Evolutionary conservation across 306 rosid genomes (phyloP), one percentile per base, ranked within the genome.

Genomic region (Quillaja saponaria): DNA sequence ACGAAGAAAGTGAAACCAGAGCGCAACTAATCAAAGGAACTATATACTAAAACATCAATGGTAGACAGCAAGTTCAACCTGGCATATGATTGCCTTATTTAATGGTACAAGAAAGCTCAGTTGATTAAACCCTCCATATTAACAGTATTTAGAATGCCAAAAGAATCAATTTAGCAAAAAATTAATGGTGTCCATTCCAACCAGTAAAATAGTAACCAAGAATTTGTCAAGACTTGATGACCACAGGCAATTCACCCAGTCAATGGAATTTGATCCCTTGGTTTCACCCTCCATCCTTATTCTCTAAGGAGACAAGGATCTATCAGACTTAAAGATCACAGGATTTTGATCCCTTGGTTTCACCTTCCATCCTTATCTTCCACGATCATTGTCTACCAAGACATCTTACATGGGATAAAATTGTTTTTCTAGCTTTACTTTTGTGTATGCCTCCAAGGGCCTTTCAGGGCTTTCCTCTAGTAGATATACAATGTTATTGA

Each of bases 1-100:
- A 20, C 61, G 66, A 31, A 5, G 34, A n/a, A 38, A 44, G 47
- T 37, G 55, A 57, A 47, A 64, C 55, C 31, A 13, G 18, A n/a
- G 72, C 64, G 76, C 52, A 55, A 59, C 16, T 64, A 58, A 64
- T 46, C 25, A 35, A 57, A 47, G 66, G 11, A 47, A 12, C 39
- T 19, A 48, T 58, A 69, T 31, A 60, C 37, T 62, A 34, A 34
- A 42, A 67, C 65, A 74, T 67, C 58, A 57, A 67, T 49, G 46
- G 45, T 25, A 45, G 31, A 54, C 52, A 34, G 55, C 47, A 60
- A 25, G 25, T 37, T 38, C 10, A 33, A 46, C 49, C 34, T 54
- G 19, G 16, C 25, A 46, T 19, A 44, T 45, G 7, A 15, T 48
- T n/a, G 33, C 46, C 50, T 54, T 28, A 61, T 7, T 11, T 17